A percentile compares a stretch with the other conserved stretches of the same genome.
Evolutionary conservation across 1,284 basidiomycete species (phyloP).

Genomic region (Cystobasidium pallidum): DNA sequence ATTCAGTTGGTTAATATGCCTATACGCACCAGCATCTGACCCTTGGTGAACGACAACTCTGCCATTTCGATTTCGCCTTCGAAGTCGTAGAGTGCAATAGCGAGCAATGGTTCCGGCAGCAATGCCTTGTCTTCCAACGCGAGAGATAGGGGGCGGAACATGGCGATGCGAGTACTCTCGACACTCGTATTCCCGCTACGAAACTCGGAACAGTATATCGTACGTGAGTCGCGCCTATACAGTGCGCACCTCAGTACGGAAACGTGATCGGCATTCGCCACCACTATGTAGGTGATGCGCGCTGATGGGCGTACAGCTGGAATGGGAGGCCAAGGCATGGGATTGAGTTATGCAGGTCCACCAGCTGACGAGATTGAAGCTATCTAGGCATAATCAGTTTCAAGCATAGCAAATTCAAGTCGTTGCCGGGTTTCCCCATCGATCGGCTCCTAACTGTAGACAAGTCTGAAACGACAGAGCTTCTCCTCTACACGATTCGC

Average conservation of each 20-base stretch:
- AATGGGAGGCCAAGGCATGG: too few relatives aligned
- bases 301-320: too few relatives aligned
- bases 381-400: neutral
- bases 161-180: conserved; percentile 1
- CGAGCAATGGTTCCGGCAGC: conserved; percentile 23
- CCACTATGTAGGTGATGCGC: neutral
- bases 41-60: conserved; percentile 61
- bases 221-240: neutral
- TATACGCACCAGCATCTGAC: conserved; percentile 61
- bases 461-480: neutral
- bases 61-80: conserved; percentile 71
- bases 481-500: neutral
- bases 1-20: neutral
- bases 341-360: too few relatives aligned
- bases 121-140: conserved; percentile 34
- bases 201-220: neutral
- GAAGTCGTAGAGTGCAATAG: conserved; percentile 67
- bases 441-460: neutral
- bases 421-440: neutral
- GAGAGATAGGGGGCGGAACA: conserved; percentile 16
- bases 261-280: conserved; percentile 20
- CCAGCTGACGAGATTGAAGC: too few relatives aligned
- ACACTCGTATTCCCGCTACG: neutral
- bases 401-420: neutral
- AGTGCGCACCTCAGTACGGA: neutral